Percentiles rank a stretch among this genome's conserved stretches.
These are phyloP conservation scores for Phytopythium vexans DNA, from an alignment of 352 stramenopile genomes.

Conservation along the genomic window DNA sequence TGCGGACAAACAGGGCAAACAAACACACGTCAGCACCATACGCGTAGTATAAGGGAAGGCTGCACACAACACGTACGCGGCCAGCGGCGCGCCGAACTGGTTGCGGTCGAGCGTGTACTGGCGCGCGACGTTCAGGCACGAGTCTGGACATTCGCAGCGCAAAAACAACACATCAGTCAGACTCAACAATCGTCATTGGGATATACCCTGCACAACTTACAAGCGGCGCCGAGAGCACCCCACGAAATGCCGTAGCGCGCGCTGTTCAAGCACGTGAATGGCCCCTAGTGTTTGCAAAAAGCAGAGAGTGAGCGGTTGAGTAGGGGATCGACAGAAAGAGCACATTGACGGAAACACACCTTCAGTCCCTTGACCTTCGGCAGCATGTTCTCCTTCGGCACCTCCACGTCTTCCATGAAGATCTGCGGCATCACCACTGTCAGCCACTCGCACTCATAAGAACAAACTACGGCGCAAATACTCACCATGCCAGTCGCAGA, in stretches of 20 bases:
- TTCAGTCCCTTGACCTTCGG: constrained; percentile 86
- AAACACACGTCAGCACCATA: constrained; percentile 5
- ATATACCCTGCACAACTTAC: constrained; percentile 34
- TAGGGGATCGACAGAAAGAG: neutral
- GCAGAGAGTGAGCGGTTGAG: neutral
- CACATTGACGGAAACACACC: constrained; percentile 15
- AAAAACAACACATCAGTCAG: neutral
- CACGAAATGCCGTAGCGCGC: constrained; percentile 97
- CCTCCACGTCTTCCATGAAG: constrained; percentile 96
- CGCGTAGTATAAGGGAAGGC: neutral
- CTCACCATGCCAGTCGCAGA: constrained; percentile 92
- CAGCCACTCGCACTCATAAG: neutral
- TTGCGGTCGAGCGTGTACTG: constrained; percentile 94
- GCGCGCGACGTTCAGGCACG: constrained; percentile 91
- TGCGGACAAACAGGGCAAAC: neutral
- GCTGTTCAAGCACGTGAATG: constrained; percentile 98
- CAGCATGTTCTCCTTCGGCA: constrained; percentile 94
- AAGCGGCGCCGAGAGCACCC: constrained; percentile 94
- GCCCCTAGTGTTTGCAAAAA: constrained; percentile 49
- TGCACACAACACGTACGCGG: constrained; percentile 54
- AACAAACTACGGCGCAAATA: neutral
- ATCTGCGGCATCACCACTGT: constrained; percentile 56
- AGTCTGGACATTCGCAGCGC: constrained; percentile 45
- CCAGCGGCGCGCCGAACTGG: constrained; percentile 96
- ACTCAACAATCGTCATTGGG: neutral